These are phyloP conservation scores for Blastocystis sp. DNA, from an alignment of 352 stramenopile genomes.

Conservation along the genomic window DNA sequence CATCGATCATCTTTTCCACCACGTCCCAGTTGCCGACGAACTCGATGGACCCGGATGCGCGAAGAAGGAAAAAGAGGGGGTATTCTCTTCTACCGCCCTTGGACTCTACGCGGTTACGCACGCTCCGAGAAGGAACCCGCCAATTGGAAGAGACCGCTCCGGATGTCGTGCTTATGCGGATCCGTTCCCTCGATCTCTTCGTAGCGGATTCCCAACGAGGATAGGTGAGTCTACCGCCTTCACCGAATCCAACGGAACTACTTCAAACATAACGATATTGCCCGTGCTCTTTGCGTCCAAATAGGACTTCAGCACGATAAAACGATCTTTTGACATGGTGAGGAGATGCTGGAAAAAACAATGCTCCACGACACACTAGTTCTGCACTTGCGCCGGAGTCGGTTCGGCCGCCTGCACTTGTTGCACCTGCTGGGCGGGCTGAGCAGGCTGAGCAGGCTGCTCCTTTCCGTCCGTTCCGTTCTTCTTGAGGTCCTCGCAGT, in stretches of 20 bases:
- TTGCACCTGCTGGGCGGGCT: not conserved
- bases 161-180: conserved; percentile 11
- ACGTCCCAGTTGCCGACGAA: conserved; percentile 17
- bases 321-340: conserved; percentile 9
- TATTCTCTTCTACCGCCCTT: conserved; percentile 10
- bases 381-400: too few relatives aligned
- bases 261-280: not conserved
- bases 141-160: not conserved
- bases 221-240: not conserved
- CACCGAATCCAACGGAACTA: not conserved
- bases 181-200: conserved; percentile 6
- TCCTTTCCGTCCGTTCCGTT: conserved; percentile 1
- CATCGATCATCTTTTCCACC: conserved; percentile 13
- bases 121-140: not conserved
- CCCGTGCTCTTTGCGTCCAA: not conserved
- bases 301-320: conserved; percentile 4
- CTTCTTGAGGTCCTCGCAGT: conserved; percentile 85
- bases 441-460: not conserved
- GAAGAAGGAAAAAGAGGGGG: conserved; percentile 3
- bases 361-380: too few relatives aligned
- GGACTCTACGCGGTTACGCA: not conserved
- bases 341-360: not conserved
- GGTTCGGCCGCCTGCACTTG: not conserved
- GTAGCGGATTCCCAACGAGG: conserved; percentile 4
- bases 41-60: not conserved